These are phyloP conservation scores for Aspergillus quadrilineatus DNA, from an alignment of 2,329 filamentous ascomycete species.

Conservation along the genomic window DNA sequence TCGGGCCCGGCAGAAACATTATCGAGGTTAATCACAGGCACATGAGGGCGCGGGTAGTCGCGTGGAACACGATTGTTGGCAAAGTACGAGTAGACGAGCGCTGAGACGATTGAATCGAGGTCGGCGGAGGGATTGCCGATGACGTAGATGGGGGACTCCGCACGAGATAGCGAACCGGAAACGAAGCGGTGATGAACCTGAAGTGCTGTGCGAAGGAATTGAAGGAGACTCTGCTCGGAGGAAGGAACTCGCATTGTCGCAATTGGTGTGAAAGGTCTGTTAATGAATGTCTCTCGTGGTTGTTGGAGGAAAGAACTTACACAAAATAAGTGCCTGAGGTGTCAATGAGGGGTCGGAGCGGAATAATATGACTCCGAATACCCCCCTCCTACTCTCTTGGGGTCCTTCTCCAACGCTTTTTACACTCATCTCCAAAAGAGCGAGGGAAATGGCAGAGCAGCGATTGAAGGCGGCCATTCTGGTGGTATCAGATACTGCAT, in stretches of 20 bases:
- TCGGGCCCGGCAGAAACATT: slow-evolving; percentile 46
- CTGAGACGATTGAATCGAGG: slow-evolving; percentile 63
- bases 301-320: not conserved
- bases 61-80: slow-evolving; percentile 33
- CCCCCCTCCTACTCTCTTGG: not conserved
- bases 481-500: slow-evolving; percentile 87
- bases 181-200: slow-evolving; percentile 31
- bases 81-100: slow-evolving; percentile 62
- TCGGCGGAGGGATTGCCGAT: slow-evolving; percentile 52
- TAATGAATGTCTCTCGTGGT: not conserved
- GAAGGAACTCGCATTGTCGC: slow-evolving; percentile 5
- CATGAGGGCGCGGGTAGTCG: slow-evolving; percentile 44
- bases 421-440: slow-evolving; percentile 16
- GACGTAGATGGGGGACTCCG: slow-evolving; percentile 38
- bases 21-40: slow-evolving; percentile 61
- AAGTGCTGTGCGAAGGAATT: slow-evolving; percentile 39
- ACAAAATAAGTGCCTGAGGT: not conserved
- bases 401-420: not conserved
- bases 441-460: slow-evolving; percentile 24
- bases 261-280: not conserved
- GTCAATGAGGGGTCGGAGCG: slow-evolving; percentile 5
- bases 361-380: not conserved
- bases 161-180: slow-evolving; percentile 17
- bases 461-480: slow-evolving; percentile 72
- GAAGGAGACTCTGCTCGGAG: slow-evolving; percentile 26